Conservation (phyloP, 2,329 filamentous ascomycete species). For the Pseudogymnoascus sp. region DNA sequence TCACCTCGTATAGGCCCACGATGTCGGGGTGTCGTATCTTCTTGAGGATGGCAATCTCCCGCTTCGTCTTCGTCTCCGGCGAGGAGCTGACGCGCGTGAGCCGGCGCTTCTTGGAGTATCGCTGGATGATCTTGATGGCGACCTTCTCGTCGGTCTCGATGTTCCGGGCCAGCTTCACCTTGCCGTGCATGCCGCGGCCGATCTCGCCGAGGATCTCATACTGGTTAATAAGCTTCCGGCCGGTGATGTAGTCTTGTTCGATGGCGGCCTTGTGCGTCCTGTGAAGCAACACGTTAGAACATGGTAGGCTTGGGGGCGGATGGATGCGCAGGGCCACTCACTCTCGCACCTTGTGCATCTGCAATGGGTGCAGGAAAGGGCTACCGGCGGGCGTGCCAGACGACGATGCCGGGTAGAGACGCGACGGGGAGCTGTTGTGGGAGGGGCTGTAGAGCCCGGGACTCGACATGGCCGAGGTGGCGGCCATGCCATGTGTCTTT, state of each 20-base stretch:
- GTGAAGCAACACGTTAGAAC: slow-evolving; percentile 12
- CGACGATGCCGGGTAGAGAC: slow-evolving; percentile 34
- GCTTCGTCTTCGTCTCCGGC: slow-evolving; percentile 74
- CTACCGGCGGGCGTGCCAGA: slow-evolving; percentile 45
- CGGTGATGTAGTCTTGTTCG: slow-evolving; percentile 79
- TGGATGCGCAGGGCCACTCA: slow-evolving; percentile 37
- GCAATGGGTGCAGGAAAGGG: slow-evolving; percentile 61
- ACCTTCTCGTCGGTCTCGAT: slow-evolving; percentile 68
- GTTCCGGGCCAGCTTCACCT: slow-evolving; percentile 90
- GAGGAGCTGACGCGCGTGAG: slow-evolving; percentile 68
- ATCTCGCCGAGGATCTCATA: slow-evolving; percentile 97
- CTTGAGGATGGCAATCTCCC: slow-evolving; percentile 95
- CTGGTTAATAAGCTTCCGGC: slow-evolving; percentile 93
- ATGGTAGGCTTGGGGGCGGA: slow-evolving; percentile 10
- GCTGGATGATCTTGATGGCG: slow-evolving; percentile 96
- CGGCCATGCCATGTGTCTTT: slow-evolving; percentile 27
- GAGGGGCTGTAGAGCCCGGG: slow-evolving; percentile 52
- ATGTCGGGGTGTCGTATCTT: slow-evolving; percentile 98
- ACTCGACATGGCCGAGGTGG: slow-evolving; percentile 51
- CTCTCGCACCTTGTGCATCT: slow-evolving; percentile 69
- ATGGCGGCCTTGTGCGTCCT: slow-evolving; percentile 87
- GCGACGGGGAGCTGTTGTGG: slow-evolving; percentile 25
- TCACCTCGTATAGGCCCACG: slow-evolving; percentile 89
- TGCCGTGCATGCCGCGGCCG: slow-evolving; percentile 90
- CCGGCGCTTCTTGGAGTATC: slow-evolving; percentile 86